phyloP scores from a whole-genome alignment of 331 rosid genomes.

The Ulmus americana region DNA sequence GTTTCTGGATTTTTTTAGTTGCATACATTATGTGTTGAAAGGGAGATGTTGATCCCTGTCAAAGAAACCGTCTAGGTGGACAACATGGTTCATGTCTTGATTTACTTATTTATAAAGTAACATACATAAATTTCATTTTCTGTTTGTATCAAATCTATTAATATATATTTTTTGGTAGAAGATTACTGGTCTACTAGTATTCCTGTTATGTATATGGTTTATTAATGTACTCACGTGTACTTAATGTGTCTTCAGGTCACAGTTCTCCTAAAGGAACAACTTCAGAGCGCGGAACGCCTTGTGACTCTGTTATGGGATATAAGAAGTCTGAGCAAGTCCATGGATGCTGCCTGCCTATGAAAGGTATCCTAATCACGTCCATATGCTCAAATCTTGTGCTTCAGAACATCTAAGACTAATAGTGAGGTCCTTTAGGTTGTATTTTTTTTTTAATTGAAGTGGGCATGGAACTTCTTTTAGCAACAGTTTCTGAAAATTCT shows the following conservation, averaged over 20 bases:
- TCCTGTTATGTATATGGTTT: constrained; percentile 9
- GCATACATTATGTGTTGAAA: not conserved
- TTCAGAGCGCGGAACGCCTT: constrained; percentile 27
- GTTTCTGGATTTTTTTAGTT: not conserved
- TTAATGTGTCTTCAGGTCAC: constrained; percentile 34
- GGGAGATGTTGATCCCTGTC: not conserved
- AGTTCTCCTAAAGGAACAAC: constrained; percentile 28
- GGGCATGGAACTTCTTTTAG: not conserved
- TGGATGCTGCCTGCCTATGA: constrained; percentile 26
- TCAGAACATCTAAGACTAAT: not conserved
- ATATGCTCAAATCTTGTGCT: not conserved
- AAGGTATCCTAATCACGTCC: constrained; percentile 29
- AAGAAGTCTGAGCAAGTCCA: constrained; percentile 29
- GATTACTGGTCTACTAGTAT: not conserved
- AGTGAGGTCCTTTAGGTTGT: not conserved
- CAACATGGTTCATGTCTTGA: not conserved
- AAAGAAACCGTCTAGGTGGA: not conserved
- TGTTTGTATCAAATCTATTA: too few relatives aligned
- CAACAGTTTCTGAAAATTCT: constrained; percentile 23
- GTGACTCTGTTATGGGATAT: constrained; percentile 14
- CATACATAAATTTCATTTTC: not conserved
- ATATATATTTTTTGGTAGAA: not conserved
- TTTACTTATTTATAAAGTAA: not conserved
- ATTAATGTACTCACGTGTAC: constrained; percentile 1
- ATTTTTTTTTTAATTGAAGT: constrained; percentile 6